phyloP scores from a whole-genome alignment of 352 stramenopile species.

The Phytophthora capsici region DNA sequence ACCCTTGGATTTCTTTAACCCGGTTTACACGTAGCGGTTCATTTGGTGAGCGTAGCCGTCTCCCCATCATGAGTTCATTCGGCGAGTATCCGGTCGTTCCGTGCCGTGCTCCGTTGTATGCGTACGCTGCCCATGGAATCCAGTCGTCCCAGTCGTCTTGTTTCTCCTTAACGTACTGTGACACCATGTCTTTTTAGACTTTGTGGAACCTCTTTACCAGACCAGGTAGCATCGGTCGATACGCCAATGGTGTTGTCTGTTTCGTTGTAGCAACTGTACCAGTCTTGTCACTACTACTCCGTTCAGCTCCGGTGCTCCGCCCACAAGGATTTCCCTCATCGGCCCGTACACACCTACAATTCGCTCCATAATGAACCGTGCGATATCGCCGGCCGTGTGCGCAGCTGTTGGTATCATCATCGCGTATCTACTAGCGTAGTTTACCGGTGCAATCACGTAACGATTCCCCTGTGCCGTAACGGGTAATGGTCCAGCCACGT shows the following conservation, averaged over 20 bases:
- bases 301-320: no score
- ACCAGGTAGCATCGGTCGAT: neutral
- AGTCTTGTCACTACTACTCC: no score
- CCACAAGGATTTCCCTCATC: no score
- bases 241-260: no score
- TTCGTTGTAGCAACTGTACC: neutral
- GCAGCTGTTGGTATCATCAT: constrained; percentile 3
- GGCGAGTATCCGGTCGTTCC: no score
- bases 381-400: constrained; percentile 1
- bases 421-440: constrained; percentile 3
- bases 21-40: no score
- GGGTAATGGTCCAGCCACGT: neutral
- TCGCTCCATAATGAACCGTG: constrained; percentile 6
- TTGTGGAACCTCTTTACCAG: neutral
- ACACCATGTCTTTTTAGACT: neutral
- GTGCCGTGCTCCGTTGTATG: no score
- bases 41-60: no score
- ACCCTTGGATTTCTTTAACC: no score
- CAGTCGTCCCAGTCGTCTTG: neutral
- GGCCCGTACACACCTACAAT: constrained; percentile 13
- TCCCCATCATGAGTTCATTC: no score
- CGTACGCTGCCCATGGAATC: no score
- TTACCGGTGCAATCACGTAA: neutral
- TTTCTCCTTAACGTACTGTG: neutral
- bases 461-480: neutral